phyloP scores from a whole-genome alignment of 2,329 filamentous ascomycete genomes.

The Ceratocystis cacaofunesta region DNA sequence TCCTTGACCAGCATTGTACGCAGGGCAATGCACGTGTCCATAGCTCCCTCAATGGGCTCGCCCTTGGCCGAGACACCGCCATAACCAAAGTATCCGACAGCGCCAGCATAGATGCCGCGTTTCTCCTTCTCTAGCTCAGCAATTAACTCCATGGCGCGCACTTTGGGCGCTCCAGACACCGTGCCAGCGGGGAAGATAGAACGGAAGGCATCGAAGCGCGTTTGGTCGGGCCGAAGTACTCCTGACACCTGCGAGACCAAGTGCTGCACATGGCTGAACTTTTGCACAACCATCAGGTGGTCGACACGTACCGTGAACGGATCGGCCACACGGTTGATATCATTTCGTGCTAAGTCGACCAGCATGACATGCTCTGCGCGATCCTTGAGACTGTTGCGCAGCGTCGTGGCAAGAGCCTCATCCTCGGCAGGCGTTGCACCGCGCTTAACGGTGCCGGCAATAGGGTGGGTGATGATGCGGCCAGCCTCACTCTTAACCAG shows the following conservation, averaged over 20 bases:
- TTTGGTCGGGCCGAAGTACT: slow-evolving; percentile 66
- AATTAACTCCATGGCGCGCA: slow-evolving; percentile 93
- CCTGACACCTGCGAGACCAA: slow-evolving; percentile 92
- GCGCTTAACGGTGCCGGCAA: slow-evolving; percentile 86
- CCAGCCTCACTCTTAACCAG: slow-evolving; percentile 81
- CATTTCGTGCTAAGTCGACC: slow-evolving; percentile 88
- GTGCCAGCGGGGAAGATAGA: slow-evolving; percentile 96
- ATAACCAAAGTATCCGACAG: slow-evolving; percentile 94
- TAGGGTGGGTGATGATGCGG: slow-evolving; percentile 87
- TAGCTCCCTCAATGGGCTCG: slow-evolving; percentile 57
- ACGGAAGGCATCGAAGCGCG: slow-evolving; percentile 86
- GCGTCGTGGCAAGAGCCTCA: slow-evolving; percentile 58
- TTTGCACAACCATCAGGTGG: slow-evolving; percentile 82
- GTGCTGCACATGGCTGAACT: slow-evolving; percentile 95
- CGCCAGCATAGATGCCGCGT: slow-evolving; percentile 86
- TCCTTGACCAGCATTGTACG: slow-evolving; percentile 93
- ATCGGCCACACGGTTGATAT: slow-evolving; percentile 90
- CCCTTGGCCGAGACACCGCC: slow-evolving; percentile 52
- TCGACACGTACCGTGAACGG: slow-evolving; percentile 81
- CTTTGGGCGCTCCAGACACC: slow-evolving; percentile 88
- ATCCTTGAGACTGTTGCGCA: slow-evolving; percentile 74
- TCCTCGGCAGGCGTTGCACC: slow-evolving; percentile 72
- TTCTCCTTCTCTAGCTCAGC: slow-evolving; percentile 89
- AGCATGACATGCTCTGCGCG: slow-evolving; percentile 94
- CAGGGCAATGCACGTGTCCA: slow-evolving; percentile 73